Evolutionary conservation across 1,139 yeast genomes (phyloP).

Genomic region (Scheffersomyces quercinus): DNA sequence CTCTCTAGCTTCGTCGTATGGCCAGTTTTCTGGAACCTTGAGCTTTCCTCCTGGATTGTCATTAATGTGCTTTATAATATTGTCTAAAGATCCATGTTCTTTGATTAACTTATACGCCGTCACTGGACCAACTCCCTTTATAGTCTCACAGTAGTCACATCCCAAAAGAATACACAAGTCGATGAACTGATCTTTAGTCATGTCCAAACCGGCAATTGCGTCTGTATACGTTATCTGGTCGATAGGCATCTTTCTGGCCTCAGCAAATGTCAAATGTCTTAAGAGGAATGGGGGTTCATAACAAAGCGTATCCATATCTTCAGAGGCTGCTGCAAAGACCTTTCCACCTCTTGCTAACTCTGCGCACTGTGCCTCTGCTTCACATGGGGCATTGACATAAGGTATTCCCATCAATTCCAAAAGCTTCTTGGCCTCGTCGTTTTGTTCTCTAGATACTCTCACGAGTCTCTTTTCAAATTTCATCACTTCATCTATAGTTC

Average conservation of each 20-base stretch:
- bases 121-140: constrained; percentile 93
- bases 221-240: constrained; percentile 73
- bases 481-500: constrained; percentile 73
- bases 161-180: constrained; percentile 93
- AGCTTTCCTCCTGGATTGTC: constrained; percentile 65
- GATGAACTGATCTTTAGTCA: constrained; percentile 73
- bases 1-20: constrained; percentile 83
- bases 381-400: constrained; percentile 90
- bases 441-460: constrained; percentile 83
- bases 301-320: constrained; percentile 98
- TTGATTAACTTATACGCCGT: constrained; percentile 87
- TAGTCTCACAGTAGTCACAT: constrained; percentile 95
- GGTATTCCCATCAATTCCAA: constrained; percentile 93
- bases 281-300: constrained; percentile 81
- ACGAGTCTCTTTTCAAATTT: constrained; percentile 86
- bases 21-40: constrained; percentile 94
- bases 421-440: constrained; percentile 86
- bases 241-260: constrained; percentile 89
- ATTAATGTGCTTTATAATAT: constrained; percentile 64
- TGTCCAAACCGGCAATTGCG: constrained; percentile 74
- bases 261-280: constrained; percentile 90
- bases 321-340: constrained; percentile 97
- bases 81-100: constrained; percentile 81
- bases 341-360: constrained; percentile 83
- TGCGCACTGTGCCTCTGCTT: constrained; percentile 99